phyloP scores from a whole-genome alignment of 129 eudicot species.

The Cynara cardunculus region DNA sequence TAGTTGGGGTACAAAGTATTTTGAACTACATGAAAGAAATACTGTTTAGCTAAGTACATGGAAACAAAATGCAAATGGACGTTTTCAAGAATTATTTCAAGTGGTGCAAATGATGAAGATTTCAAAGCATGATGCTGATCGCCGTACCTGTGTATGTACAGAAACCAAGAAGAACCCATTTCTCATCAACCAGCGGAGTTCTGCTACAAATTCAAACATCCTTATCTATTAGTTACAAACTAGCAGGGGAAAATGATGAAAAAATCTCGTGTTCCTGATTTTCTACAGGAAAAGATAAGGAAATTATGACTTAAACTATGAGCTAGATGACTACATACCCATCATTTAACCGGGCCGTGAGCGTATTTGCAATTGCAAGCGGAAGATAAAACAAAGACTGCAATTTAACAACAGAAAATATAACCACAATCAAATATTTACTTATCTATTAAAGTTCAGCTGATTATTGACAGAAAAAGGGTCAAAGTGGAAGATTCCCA shows the following conservation, averaged over 20 bases:
- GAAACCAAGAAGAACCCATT: slow-evolving; percentile 84
- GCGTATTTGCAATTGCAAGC: slow-evolving; percentile 89
- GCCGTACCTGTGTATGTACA: slow-evolving; percentile 67
- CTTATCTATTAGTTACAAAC: background rate
- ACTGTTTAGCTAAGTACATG: background rate
- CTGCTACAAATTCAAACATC: slow-evolving; percentile 43
- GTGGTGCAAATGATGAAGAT: background rate
- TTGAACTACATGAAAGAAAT: too few relatives aligned
- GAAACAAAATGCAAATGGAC: background rate
- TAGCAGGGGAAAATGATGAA: background rate
- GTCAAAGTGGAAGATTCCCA: background rate
- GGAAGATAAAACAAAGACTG: slow-evolving; percentile 90
- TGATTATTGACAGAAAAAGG: background rate
- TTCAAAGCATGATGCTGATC: background rate
- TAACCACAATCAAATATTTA: background rate
- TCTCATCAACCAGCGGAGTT: slow-evolving; percentile 77
- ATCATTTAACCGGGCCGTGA: slow-evolving; percentile 85
- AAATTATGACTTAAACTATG: background rate
- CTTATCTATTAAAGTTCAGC: background rate
- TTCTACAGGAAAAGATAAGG: slow-evolving; percentile 4
- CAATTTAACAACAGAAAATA: slow-evolving; percentile 24
- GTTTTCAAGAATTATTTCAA: background rate
- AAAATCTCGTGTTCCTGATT: background rate
- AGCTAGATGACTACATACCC: slow-evolving; percentile 55
- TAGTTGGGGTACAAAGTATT: too few relatives aligned